Evolutionary conservation across 2,329 filamentous ascomycete species (phyloP).

Genomic region (Aspergillus tubingensis): DNA sequence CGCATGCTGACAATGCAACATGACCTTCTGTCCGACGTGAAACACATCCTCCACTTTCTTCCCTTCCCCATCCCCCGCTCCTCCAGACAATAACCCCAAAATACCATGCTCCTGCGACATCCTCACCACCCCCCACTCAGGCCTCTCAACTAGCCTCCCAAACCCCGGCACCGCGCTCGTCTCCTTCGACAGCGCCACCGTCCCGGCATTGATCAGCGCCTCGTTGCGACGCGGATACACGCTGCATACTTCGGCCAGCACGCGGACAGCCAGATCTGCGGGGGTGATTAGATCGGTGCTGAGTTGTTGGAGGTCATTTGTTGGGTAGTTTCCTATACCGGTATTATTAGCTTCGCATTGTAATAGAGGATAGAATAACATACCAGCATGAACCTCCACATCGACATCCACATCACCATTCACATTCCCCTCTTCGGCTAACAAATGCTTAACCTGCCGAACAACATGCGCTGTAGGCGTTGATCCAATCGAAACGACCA

Average conservation of each 20-base stretch:
- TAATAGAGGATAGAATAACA: too few species aligned
- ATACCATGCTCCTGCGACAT: constrained; percentile 80
- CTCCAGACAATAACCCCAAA: constrained; percentile 54
- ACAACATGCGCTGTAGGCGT: constrained; percentile 32
- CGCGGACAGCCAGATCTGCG: constrained; percentile 39
- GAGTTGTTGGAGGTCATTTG: constrained; percentile 76
- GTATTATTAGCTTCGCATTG: not conserved
- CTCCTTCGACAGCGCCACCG: constrained; percentile 70
- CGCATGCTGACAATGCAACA: constrained; percentile 77
- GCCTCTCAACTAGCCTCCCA: constrained; percentile 67
- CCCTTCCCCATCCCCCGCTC: constrained; percentile 17
- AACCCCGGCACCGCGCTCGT: constrained; percentile 69
- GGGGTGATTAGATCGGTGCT: constrained; percentile 61
- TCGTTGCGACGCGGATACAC: constrained; percentile 64
- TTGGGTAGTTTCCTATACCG: constrained; percentile 55
- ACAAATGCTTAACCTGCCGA: constrained; percentile 6
- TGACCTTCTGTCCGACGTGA: constrained; percentile 65
- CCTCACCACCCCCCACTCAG: constrained; percentile 63
- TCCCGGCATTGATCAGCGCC: constrained; percentile 69
- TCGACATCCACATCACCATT: constrained; percentile 10
- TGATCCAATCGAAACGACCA: constrained; percentile 27
- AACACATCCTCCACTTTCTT: constrained; percentile 48
- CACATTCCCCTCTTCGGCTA: constrained; percentile 3
- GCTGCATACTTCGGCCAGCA: constrained; percentile 70
- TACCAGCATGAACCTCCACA: constrained; percentile 29